phyloP scores from a whole-genome alignment of 192 early-diverging fungal species.

The Rhizophagus clarus region DNA sequence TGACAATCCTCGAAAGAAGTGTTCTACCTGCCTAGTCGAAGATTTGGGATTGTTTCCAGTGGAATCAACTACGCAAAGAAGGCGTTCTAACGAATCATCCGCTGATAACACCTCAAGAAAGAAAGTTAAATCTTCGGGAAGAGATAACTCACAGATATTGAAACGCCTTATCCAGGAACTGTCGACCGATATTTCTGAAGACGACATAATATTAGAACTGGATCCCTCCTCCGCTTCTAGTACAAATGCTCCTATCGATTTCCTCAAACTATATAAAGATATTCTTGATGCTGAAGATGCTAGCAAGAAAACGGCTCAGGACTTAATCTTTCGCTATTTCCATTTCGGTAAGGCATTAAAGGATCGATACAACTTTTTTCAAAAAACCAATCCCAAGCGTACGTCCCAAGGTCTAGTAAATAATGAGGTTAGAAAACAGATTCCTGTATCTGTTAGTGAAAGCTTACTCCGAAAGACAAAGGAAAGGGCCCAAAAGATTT shows the following conservation, averaged over 20 bases:
- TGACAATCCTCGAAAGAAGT: too few relatives aligned
- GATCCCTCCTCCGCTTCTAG: too few relatives aligned
- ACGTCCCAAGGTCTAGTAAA: constrained; percentile 7
- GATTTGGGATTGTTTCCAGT: too few relatives aligned
- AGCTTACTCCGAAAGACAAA: constrained; percentile 15
- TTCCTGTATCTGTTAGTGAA: constrained; percentile 9
- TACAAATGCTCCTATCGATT: neutral
- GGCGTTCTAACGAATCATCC: too few relatives aligned
- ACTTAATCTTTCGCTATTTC: constrained; percentile 10
- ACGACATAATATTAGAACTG: too few relatives aligned
- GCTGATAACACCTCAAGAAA: too few relatives aligned
- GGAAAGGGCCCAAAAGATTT: constrained; percentile 19
- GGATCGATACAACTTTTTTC: neutral
- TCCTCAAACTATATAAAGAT: neutral
- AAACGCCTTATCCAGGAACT: too few relatives aligned
- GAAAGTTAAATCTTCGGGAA: too few relatives aligned
- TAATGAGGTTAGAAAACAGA: constrained; percentile 10
- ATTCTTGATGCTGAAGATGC: neutral
- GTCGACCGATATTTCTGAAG: too few relatives aligned
- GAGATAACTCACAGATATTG: too few relatives aligned
- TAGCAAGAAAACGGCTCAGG: neutral
- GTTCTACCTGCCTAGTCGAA: too few relatives aligned
- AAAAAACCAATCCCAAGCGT: neutral
- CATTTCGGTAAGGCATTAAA: constrained; percentile 12
- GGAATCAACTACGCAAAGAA: too few relatives aligned